Conservation (phyloP, 75 land plant species). For the Ceratopteris richardii region DNA sequence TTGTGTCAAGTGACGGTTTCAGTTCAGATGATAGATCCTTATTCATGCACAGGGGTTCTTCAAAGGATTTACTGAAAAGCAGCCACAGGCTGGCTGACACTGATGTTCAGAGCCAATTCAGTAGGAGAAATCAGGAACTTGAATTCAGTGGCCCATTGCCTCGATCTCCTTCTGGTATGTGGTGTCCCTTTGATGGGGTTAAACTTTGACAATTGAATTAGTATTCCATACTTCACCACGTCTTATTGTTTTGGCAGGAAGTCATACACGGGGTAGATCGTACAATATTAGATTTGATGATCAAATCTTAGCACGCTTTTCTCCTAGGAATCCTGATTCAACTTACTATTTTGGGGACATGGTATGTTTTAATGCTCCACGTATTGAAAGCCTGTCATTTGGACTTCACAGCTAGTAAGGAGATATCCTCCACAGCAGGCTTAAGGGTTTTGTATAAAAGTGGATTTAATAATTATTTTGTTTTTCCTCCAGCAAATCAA, state of each 20-base stretch:
- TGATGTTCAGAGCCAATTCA: background rate
- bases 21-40: background rate
- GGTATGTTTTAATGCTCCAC: conserved; percentile 26
- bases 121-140: background rate
- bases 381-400: background rate
- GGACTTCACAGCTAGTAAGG: too few relatives aligned
- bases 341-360: conserved; percentile 83
- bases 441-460: too few relatives aligned
- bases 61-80: background rate
- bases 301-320: conserved; percentile 83
- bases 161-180: conserved; percentile 4
- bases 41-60: background rate
- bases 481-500: too few relatives aligned
- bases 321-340: conserved; percentile 90
- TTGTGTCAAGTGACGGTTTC: background rate
- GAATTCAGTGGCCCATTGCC: conserved; percentile 4
- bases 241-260: conserved; percentile 57
- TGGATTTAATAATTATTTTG: too few relatives aligned
- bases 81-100: background rate
- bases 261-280: conserved; percentile 73
- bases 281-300: conserved; percentile 93
- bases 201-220: too few relatives aligned
- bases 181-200: too few relatives aligned
- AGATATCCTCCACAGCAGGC: too few relatives aligned
- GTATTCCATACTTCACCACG: too few relatives aligned